These are phyloP conservation scores for Ganoderma resinaceum DNA, from an alignment of 1,284 basidiomycete genomes.

Conservation along the genomic window DNA sequence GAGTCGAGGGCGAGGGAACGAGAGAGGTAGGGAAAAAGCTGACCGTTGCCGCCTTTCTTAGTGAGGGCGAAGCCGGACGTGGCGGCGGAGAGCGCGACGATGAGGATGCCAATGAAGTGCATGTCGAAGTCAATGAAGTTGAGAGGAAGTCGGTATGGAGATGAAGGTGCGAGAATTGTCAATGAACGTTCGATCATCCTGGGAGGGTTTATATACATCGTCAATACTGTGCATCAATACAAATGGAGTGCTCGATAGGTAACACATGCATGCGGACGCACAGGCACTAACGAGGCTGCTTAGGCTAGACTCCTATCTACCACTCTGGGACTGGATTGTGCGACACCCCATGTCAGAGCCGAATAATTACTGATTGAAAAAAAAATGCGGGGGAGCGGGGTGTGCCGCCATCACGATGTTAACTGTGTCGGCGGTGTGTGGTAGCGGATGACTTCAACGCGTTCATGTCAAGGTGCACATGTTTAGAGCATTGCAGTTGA, in stretches of 20 bases:
- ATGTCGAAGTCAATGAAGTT: neutral
- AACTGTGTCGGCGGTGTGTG: neutral
- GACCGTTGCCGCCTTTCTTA: constrained; percentile 19
- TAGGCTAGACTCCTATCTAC: neutral
- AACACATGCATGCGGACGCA: neutral
- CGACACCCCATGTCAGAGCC: neutral
- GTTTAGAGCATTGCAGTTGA: neutral
- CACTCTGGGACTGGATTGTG: neutral
- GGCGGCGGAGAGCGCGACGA: constrained; percentile 21
- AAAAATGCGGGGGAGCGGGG: too few species aligned
- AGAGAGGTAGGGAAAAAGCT: neutral
- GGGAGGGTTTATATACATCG: neutral
- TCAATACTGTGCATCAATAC: neutral
- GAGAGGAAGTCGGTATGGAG: neutral
- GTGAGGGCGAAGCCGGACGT: constrained; percentile 20
- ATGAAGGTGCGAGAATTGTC: neutral
- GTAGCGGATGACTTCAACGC: neutral
- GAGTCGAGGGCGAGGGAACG: neutral
- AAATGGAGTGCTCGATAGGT: neutral
- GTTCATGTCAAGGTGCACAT: neutral
- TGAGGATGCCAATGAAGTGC: neutral
- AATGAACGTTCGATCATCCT: neutral
- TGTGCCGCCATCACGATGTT: neutral
- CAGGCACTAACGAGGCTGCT: neutral
- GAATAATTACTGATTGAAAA: too few species aligned